These are phyloP conservation scores for Paecilomyces sp. DNA, from an alignment of 2,329 filamentous ascomycete species.

Conservation along the genomic window DNA sequence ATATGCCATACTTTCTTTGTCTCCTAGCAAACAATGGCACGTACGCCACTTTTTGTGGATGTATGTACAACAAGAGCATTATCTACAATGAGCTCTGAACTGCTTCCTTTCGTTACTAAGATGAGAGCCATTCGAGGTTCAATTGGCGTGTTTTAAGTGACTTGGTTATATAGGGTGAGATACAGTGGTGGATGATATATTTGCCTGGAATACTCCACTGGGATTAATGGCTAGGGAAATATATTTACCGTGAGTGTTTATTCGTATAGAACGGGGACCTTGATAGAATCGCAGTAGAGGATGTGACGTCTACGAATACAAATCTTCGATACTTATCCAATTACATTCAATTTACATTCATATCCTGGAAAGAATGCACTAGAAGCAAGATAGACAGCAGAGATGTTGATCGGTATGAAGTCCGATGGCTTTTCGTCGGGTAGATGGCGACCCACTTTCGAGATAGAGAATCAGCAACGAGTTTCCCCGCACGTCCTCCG, in stretches of 20 bases:
- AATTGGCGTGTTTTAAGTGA: neutral
- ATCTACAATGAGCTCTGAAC: too few species aligned
- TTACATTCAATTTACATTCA: neutral
- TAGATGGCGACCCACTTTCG: too few species aligned
- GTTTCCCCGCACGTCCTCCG: neutral
- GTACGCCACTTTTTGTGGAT: too few species aligned
- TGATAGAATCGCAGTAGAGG: neutral
- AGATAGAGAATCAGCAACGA: too few species aligned
- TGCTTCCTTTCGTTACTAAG: too few species aligned
- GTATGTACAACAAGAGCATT: too few species aligned
- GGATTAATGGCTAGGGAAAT: neutral
- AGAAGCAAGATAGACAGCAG: neutral
- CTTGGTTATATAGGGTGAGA: neutral
- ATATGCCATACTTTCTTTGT: too few species aligned
- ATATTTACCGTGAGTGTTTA: neutral
- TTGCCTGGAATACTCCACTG: neutral
- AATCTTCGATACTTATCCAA: neutral
- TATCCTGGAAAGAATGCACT: neutral
- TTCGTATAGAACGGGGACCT: neutral
- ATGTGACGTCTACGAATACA: neutral
- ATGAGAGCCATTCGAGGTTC: too few species aligned
- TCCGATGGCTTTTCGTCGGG: neutral
- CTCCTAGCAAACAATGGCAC: too few species aligned
- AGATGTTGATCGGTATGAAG: neutral
- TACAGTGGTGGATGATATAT: neutral